Conservation (phyloP, 306 rosid species). For the Leucaena leucocephala region DNA sequence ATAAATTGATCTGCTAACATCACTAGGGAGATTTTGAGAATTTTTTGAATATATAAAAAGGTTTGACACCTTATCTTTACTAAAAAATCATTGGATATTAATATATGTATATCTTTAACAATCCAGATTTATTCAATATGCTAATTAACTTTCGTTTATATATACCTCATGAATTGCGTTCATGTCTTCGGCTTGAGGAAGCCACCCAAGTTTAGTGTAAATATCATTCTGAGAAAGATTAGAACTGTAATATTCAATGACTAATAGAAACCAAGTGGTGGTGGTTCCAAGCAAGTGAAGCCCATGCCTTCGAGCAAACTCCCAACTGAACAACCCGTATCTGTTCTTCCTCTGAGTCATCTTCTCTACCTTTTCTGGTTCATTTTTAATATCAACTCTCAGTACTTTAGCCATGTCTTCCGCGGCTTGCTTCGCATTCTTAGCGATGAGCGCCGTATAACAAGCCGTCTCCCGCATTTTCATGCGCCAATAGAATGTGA, state of each 20-base stretch:
- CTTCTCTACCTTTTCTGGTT: constrained; percentile 34
- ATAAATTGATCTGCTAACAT: too few species aligned
- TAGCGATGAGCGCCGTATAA: constrained; percentile 54
- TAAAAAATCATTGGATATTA: too few species aligned
- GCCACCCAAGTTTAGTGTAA: background rate
- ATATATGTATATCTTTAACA: too few species aligned
- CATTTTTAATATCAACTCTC: constrained; percentile 43
- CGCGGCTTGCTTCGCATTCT: constrained; percentile 49
- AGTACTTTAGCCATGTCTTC: constrained; percentile 54
- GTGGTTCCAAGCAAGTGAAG: background rate
- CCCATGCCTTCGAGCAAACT: constrained; percentile 46
- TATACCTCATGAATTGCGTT: constrained; percentile 49
- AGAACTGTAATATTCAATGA: background rate
- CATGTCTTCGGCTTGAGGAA: constrained; percentile 38
- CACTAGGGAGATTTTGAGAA: too few species aligned
- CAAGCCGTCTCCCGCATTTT: constrained; percentile 63
- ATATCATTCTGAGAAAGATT: background rate
- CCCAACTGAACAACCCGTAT: constrained; percentile 47
- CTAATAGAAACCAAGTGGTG: background rate
- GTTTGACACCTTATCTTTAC: too few species aligned
- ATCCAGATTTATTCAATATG: too few species aligned
- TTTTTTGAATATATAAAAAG: too few species aligned
- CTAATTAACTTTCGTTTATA: too few species aligned
- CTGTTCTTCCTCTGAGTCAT: background rate
- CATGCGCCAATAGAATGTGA: constrained; percentile 67